Evolutionary conservation across 331 rosid species (phyloP).

Genomic region (Malus hybrid): DNA sequence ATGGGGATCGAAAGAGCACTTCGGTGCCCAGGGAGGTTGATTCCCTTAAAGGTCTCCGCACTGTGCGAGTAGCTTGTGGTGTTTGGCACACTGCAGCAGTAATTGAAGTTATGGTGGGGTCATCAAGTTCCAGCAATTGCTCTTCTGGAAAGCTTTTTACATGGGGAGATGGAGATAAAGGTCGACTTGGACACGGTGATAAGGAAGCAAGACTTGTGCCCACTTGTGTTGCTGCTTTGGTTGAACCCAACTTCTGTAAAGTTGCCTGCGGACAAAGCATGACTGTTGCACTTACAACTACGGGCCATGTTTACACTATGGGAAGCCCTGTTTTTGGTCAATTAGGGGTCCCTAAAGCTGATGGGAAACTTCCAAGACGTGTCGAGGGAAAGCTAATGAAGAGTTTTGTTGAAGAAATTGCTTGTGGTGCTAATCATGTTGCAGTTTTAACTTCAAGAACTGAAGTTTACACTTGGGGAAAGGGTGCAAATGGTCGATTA

Average conservation of each 20-base stretch:
- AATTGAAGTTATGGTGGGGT: constrained; percentile 29
- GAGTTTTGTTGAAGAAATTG: constrained; percentile 35
- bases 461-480: constrained; percentile 45
- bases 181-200: constrained; percentile 40
- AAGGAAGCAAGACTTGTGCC: constrained; percentile 33
- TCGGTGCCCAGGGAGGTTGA: constrained; percentile 35
- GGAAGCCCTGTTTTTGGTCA: constrained; percentile 41
- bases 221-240: constrained; percentile 33
- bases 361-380: constrained; percentile 26
- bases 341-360: constrained; percentile 24
- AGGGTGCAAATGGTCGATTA: constrained; percentile 42
- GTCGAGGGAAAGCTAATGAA: constrained; percentile 31
- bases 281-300: constrained; percentile 32
- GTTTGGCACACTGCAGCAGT: constrained; percentile 49
- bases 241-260: constrained; percentile 32
- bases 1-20: constrained; percentile 24
- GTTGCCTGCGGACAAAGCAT: constrained; percentile 38
- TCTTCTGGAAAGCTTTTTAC: constrained; percentile 40
- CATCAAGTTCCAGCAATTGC: constrained; percentile 25
- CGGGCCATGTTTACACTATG: constrained; percentile 35
- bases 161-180: constrained; percentile 48
- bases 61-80: constrained; percentile 38
- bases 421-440: constrained; percentile 40
- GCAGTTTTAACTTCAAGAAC: constrained; percentile 37
- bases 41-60: constrained; percentile 38